A percentile compares a stretch with the other conserved stretches of the same genome.
phyloP scores from a whole-genome alignment of 192 early-diverging fungal genomes.

The Coemansia sp. region DNA sequence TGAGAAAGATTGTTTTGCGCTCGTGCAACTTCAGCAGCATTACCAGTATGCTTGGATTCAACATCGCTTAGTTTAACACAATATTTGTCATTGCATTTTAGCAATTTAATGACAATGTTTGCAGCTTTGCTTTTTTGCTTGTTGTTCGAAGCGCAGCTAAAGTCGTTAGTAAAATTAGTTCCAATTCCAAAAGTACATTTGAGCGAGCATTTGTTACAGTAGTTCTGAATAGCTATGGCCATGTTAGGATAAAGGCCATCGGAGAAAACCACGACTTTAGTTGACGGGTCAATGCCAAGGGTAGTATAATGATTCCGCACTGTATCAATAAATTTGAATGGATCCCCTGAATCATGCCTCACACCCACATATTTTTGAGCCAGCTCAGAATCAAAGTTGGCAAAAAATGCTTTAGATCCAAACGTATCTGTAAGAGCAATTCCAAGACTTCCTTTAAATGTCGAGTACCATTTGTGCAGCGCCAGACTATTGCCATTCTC shows the following conservation, averaged over 20 bases:
- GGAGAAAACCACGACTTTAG: slow-evolving; percentile 70
- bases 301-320: slow-evolving; percentile 59
- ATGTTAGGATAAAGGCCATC: slow-evolving; percentile 60
- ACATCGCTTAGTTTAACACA: slow-evolving; percentile 76
- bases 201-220: slow-evolving; percentile 49
- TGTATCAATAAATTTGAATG: slow-evolving; percentile 57
- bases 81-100: slow-evolving; percentile 53
- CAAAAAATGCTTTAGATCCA: slow-evolving; percentile 62
- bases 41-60: slow-evolving; percentile 60
- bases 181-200: slow-evolving; percentile 69
- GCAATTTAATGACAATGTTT: slow-evolving; percentile 77
- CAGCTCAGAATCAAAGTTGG: slow-evolving; percentile 56
- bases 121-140: slow-evolving; percentile 48
- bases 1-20: slow-evolving; percentile 44
- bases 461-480: slow-evolving; percentile 58
- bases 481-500: slow-evolving; percentile 60
- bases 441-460: slow-evolving; percentile 56
- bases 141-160: slow-evolving; percentile 25
- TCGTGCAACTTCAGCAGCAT: slow-evolving; percentile 47
- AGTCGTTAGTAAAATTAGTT: slow-evolving; percentile 76
- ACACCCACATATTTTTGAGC: slow-evolving; percentile 58
- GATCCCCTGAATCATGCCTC: slow-evolving; percentile 74
- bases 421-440: slow-evolving; percentile 78
- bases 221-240: slow-evolving; percentile 54
- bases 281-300: slow-evolving; percentile 58